Base-by-base conservation (phyloP, 257 asterid genomes). In the Plantago ovata region DNA sequence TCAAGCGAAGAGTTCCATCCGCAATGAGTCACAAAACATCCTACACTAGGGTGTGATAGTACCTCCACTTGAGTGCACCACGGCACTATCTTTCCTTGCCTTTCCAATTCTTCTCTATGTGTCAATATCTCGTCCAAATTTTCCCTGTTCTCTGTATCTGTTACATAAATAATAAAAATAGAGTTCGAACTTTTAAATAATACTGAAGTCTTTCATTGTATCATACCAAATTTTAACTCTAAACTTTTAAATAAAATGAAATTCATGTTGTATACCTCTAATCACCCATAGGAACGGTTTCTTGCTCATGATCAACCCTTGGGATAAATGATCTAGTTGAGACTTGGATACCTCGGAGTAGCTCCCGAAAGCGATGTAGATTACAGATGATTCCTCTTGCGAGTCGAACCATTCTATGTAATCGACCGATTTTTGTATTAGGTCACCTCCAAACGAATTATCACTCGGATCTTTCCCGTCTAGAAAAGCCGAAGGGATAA, bases 1-100 rank as follows among this genome's bases (percentile, higher is more conserved):
- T 82, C 90, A 0, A 76, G 33, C 1, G 70, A 16, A 22, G 89
- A 81, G 58, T 81, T 81, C 89, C 89, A 81, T 1, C 86, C 86
- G n/a, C 86, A 80, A 24, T 80, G 86, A 7, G 77, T 76, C 13
- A 80, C 40, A 9, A 80, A 80, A 21, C 86, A 77, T 0, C 79
- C 79, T 6, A 77, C 64, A 0, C 75, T 56, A 1, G 64, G 52
- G 47, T 80, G 77, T 0, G 69, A 68, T 0, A 79, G 60, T 9
- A 80, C 86, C 72, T 80, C 83, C 6, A 77, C 67, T 20, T 80
- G 83, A 0, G 75, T 43, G 60, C 86, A 74, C 86, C 83, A 80
- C 8, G 58, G 21, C 60, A 80, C 77, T 0, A 80, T 69, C 44
- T 52, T 65, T 21, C 86, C 86, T 38, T 49, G 60, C 53, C 62